phyloP scores from a whole-genome alignment of 2,329 filamentous ascomycete species.

The Exophiala viscosa region DNA sequence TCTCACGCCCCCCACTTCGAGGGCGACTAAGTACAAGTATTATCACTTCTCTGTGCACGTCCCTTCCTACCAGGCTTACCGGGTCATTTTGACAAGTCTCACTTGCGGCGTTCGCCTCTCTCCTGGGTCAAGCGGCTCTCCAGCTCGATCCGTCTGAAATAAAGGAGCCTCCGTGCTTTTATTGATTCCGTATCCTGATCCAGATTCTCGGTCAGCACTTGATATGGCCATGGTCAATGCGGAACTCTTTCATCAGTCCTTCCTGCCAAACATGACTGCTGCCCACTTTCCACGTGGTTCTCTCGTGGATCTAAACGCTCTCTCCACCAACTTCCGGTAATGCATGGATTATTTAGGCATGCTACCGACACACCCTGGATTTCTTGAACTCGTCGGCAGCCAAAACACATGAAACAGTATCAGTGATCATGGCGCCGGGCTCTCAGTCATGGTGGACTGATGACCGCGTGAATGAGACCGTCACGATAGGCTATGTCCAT shows the following conservation, averaged over 20 bases:
- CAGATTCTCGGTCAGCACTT: too few species aligned
- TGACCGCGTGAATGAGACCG: conserved; percentile 41
- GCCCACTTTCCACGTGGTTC: conserved; percentile 14
- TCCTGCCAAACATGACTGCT: not conserved
- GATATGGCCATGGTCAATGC: not conserved
- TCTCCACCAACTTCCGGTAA: conserved; percentile 3
- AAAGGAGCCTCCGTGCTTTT: not conserved
- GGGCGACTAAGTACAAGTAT: too few species aligned
- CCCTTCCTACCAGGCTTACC: too few species aligned
- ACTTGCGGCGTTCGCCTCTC: too few species aligned
- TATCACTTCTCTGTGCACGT: too few species aligned
- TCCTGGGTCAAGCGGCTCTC: too few species aligned
- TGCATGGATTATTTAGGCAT: not conserved
- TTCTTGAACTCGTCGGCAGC: not conserved
- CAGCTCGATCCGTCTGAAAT: not conserved
- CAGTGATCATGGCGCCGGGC: conserved; percentile 12
- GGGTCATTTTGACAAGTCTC: too few species aligned
- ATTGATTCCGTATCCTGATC: not conserved
- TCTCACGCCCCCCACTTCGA: too few species aligned
- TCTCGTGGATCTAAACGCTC: not conserved
- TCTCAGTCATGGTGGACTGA: conserved; percentile 42
- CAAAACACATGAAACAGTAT: not conserved
- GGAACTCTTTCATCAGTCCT: not conserved
- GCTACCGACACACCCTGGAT: not conserved
- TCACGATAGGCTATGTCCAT: conserved; percentile 41